Conservation (phyloP, 2,329 filamentous ascomycete species). For the Trichoderma citrinoviride region DNA sequence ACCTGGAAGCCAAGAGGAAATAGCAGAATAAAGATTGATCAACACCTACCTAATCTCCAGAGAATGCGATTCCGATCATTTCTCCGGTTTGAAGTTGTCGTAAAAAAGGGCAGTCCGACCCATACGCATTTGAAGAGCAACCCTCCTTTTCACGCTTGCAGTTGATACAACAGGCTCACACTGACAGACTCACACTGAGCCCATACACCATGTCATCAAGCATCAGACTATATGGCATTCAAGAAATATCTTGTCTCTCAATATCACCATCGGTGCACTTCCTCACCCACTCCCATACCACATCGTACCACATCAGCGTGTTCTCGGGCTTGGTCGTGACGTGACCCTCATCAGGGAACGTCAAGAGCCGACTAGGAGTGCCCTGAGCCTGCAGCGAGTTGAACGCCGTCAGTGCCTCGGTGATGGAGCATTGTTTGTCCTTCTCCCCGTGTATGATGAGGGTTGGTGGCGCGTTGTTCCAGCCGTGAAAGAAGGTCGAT, state of each 20-base stretch:
- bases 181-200: too few species aligned
- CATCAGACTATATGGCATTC: neutral
- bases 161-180: too few species aligned
- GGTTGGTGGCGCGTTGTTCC: constrained; percentile 62
- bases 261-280: constrained; percentile 38
- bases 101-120: too few species aligned
- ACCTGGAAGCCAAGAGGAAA: neutral
- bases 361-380: constrained; percentile 66
- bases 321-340: constrained; percentile 70
- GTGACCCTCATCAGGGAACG: constrained; percentile 72
- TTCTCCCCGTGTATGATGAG: constrained; percentile 69
- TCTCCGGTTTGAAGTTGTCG: too few species aligned
- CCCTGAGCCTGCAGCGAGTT: constrained; percentile 67
- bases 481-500: constrained; percentile 46
- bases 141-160: too few species aligned
- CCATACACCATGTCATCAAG: too few species aligned
- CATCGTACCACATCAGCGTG: constrained; percentile 64
- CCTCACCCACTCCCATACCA: constrained; percentile 67
- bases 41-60: too few species aligned
- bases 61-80: too few species aligned
- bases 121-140: too few species aligned
- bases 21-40: neutral
- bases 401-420: constrained; percentile 64
- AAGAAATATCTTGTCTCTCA: constrained; percentile 23
- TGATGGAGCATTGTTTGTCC: constrained; percentile 56